Conservation (phyloP, 441 rosid genomes). For the Adansonia grandidieri region DNA sequence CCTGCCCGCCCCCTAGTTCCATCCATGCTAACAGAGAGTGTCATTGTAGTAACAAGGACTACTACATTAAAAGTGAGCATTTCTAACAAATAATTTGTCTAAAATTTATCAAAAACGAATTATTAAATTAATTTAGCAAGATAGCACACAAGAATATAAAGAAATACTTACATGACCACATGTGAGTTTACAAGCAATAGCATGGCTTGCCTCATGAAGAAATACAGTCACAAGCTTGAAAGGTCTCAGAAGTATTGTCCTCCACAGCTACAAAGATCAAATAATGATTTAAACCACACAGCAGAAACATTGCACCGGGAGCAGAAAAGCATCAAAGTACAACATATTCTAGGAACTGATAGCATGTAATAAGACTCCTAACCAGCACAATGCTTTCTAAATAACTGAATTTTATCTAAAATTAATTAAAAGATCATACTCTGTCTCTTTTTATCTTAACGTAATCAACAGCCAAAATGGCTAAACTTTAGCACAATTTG, state of each 20-base stretch:
- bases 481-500: constrained; percentile 1
- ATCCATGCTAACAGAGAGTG: too few species aligned
- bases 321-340: background rate
- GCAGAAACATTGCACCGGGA: constrained; percentile 4
- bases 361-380: background rate
- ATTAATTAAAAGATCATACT: background rate
- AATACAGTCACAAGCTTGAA: constrained; percentile 52
- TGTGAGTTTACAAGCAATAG: constrained; percentile 51
- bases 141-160: background rate
- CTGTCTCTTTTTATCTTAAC: too few species aligned
- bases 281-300: constrained; percentile 16
- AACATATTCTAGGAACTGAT: background rate
- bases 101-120: background rate
- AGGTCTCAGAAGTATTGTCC: constrained; percentile 45
- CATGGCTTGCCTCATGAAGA: constrained; percentile 55
- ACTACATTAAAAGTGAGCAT: too few species aligned
- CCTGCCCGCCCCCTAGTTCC: too few species aligned
- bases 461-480: background rate
- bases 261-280: constrained; percentile 42
- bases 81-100: background rate
- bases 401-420: background rate
- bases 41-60: too few species aligned
- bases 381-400: background rate
- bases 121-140: constrained; percentile 11
- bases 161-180: constrained; percentile 47